phyloP scores from a whole-genome alignment of 1,139 yeast species.

The Kurtzmaniella quercitrusa region DNA sequence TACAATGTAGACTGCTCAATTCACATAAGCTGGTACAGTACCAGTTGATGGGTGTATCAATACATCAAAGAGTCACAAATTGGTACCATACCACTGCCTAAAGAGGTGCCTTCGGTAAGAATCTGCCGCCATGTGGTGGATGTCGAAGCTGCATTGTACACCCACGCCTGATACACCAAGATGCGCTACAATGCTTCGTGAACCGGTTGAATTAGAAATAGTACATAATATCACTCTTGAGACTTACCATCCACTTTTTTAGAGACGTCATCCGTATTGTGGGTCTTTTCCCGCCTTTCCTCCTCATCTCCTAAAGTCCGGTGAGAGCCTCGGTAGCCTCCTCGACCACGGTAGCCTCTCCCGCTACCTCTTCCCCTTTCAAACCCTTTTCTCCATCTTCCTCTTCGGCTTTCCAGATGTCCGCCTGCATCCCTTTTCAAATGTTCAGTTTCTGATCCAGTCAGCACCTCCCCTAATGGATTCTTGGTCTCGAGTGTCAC shows the following conservation, averaged over 20 bases:
- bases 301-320: neutral
- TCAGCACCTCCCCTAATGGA: neutral
- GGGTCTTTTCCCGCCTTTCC: neutral
- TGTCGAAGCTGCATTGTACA: no score
- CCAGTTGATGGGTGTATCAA: no score
- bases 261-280: neutral
- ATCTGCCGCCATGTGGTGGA: no score
- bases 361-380: neutral
- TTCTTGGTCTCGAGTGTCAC: neutral
- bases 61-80: no score
- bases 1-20: no score
- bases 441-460: slow-evolving; percentile 2
- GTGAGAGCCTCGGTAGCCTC: neutral
- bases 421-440: neutral
- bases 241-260: neutral
- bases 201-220: neutral
- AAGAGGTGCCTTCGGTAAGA: no score
- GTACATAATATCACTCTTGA: neutral
- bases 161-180: no score
- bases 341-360: neutral
- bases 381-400: slow-evolving; percentile 8
- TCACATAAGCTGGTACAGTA: no score
- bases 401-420: slow-evolving; percentile 8
- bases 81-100: no score
- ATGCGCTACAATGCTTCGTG: no score